Base-by-base conservation (phyloP, 495 filamentous ascomycete species). In the Aspergillus nanangensis region DNA sequence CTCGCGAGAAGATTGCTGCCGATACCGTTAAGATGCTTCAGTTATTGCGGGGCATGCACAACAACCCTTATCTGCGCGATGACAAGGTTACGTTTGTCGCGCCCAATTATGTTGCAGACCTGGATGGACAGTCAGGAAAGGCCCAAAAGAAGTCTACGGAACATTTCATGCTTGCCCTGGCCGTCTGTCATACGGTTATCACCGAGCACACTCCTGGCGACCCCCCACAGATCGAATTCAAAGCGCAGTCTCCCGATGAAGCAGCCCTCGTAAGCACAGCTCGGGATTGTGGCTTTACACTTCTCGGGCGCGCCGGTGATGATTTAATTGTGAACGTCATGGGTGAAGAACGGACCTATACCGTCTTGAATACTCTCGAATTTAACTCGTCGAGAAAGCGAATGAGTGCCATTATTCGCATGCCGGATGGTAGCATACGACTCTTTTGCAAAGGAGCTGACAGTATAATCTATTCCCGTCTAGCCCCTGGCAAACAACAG, bases 401-500 rank as follows among this genome's bases (percentile, higher is more conserved):
- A 45, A 99, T 99, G 94, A 97, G 94, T 65, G 86, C 93, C 1
- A 96, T 99, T 47, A 84, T 99, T 33, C 81, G 84, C 45, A 97
- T 97, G 92, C 94, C 94, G 3, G 82, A 96, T 58, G 90, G 90
- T 29, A 83, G 78, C 49, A 96, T 99, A 40, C 74, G 91, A 21
- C 79, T 99, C 1, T 95, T 94, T 62, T 99, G 94, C 73, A 99
- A 99, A 65, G 94, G 94, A 38, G 94, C 94, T 15, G 94, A 99
- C 61, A 96, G 88, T 56, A 83, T 97, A 44, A 97, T 99, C 53
- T 99, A 96, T 63, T 94, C 92, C 4, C 87, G 94, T 5, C 74
- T 99, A 44, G 84, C 79, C 61, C 80, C 75, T 40, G 91, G 92
- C 20, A 83, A 93, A 63, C 94, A 99, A 63, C 69, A 79, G 22